Conservation (phyloP, 2,329 filamentous ascomycete genomes). For the Byssothecium circinans region DNA sequence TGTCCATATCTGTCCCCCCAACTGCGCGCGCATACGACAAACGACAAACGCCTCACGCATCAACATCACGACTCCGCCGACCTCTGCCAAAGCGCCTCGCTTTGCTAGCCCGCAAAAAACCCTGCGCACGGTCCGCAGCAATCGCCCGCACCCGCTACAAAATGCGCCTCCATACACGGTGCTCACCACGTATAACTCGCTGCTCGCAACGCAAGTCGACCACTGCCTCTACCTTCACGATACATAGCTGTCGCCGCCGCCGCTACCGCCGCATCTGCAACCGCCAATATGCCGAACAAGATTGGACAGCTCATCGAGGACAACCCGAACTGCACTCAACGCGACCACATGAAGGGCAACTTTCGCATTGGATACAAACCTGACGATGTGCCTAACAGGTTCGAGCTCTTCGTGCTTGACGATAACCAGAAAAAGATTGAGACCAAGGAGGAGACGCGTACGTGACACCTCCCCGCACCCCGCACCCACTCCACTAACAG, state of each 20-base stretch:
- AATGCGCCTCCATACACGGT: not conserved
- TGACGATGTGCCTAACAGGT: conserved; percentile 57
- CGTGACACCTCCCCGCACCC: conserved; percentile 40
- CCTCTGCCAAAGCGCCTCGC: not conserved
- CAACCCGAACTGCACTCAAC: conserved; percentile 11
- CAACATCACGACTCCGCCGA: not conserved
- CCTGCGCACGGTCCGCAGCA: conserved; percentile 4
- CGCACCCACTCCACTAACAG: conserved; percentile 1
- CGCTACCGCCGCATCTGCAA: conserved; percentile 2
- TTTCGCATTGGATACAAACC: conserved; percentile 11
- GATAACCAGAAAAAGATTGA: conserved; percentile 94
- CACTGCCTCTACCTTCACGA: too few species aligned
- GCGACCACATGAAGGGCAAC: conserved; percentile 7
- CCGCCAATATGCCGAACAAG: conserved; percentile 10
- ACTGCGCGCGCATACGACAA: too few species aligned
- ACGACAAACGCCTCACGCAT: not conserved
- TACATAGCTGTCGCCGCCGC: too few species aligned
- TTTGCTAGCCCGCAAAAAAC: not conserved
- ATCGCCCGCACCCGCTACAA: not conserved
- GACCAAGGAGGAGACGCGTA: conserved; percentile 85
- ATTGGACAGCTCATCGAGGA: conserved; percentile 16
- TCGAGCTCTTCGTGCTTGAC: conserved; percentile 86
- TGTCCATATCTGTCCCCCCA: not conserved
- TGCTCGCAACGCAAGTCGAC: not conserved
- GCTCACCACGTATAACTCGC: too few species aligned